These are phyloP conservation scores for Coccomyxa sp. DNA, from an alignment of 139 green algal species.

Conservation along the genomic window DNA sequence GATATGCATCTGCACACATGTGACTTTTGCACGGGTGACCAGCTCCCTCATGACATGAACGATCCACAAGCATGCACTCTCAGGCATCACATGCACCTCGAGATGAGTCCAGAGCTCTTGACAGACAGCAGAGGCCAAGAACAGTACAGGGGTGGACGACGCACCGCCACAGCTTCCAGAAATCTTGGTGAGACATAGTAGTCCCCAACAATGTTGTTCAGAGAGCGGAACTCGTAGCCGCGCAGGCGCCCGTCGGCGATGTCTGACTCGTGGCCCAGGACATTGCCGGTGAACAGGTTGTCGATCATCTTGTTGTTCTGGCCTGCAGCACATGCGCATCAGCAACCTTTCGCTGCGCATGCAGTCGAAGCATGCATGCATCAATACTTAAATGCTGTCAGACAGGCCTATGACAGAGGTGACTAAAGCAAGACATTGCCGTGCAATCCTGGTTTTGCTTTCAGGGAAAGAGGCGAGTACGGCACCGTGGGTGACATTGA, in stretches of 20 bases:
- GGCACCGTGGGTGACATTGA: conserved; percentile 55
- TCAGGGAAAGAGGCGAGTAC: neutral
- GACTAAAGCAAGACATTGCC: neutral
- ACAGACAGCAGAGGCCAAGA: no score
- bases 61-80: no score
- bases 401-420: neutral
- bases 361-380: neutral
- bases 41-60: no score
- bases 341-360: no score
- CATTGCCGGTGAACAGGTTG: conserved; percentile 52
- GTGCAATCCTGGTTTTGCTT: no score
- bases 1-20: conserved; percentile 66
- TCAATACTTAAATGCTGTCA: neutral
- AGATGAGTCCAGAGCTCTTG: no score
- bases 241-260: conserved; percentile 70
- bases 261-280: conserved; percentile 43
- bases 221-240: conserved; percentile 41
- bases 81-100: no score
- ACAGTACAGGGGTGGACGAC: neutral
- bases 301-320: conserved; percentile 63
- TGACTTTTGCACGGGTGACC: neutral
- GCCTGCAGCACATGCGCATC: conserved; percentile 22
- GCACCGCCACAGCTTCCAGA: conserved; percentile 63
- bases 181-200: conserved; percentile 84
- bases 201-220: conserved; percentile 55